phyloP scores from a whole-genome alignment of 1,139 yeast species.

The Geotrichum siamense region DNA sequence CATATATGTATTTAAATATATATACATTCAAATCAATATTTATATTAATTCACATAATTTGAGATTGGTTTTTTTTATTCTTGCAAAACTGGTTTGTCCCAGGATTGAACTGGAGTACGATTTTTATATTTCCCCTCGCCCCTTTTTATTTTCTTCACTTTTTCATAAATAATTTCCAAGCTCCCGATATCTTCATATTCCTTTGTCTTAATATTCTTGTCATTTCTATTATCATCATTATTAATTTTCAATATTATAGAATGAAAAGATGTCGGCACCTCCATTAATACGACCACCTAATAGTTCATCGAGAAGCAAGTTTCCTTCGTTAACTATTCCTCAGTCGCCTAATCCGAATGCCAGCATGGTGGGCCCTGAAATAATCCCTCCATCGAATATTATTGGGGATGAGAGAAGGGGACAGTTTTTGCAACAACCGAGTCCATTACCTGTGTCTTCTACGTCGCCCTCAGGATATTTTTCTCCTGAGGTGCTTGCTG shows the following conservation, averaged over 20 bases:
- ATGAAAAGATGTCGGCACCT: conserved; percentile 14
- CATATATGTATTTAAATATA: no score
- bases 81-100: no score
- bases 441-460: conserved; percentile 1
- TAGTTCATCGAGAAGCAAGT: conserved; percentile 8
- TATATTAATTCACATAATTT: no score
- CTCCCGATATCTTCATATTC: neutral
- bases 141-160: neutral
- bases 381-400: conserved; percentile 1
- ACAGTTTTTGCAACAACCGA: neutral
- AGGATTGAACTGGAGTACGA: no score
- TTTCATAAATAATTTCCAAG: no score
- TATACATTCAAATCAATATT: no score
- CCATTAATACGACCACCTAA: conserved; percentile 16
- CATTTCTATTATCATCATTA: conserved; percentile 1
- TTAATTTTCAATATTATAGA: neutral
- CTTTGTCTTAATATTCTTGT: neutral
- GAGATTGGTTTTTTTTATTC: no score
- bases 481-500: conserved; percentile 13
- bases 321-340: conserved; percentile 13
- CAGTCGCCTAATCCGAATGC: conserved; percentile 5
- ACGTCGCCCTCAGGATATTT: conserved; percentile 11
- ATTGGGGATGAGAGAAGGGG: neutral
- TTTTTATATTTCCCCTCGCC: neutral
- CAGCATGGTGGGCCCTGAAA: conserved; percentile 7